Conservation (phyloP, 306 rosid genomes). For the Ammopiptanthus mongolicus region DNA sequence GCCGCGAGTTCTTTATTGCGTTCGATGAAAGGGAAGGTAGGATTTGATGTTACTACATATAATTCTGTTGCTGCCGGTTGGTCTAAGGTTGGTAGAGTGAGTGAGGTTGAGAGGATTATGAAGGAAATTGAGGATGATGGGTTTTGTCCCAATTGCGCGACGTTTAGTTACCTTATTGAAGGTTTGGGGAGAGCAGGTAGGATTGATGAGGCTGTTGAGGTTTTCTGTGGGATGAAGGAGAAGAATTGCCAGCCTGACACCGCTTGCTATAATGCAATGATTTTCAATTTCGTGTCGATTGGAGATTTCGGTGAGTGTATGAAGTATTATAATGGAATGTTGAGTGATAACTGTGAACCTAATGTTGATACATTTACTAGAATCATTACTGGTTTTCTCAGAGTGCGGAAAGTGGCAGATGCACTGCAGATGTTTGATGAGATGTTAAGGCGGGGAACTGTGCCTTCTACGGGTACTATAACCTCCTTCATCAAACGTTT, state of each 20-base stretch:
- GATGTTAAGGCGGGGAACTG: slow-evolving; percentile 54
- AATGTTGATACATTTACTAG: slow-evolving; percentile 49
- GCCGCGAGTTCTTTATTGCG: slow-evolving; percentile 53
- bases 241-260: slow-evolving; percentile 40
- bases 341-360: slow-evolving; percentile 52
- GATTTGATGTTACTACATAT: slow-evolving; percentile 40
- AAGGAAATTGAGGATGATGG: slow-evolving; percentile 60
- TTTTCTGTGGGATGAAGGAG: slow-evolving; percentile 49
- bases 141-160: slow-evolving; percentile 44
- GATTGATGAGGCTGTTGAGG: slow-evolving; percentile 50
- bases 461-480: slow-evolving; percentile 61
- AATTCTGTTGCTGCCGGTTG: slow-evolving; percentile 62
- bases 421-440: slow-evolving; percentile 82
- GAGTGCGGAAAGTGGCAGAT: slow-evolving; percentile 64
- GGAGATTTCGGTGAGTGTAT: slow-evolving; percentile 50
- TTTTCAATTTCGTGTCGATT: slow-evolving; percentile 51
- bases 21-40: slow-evolving; percentile 56
- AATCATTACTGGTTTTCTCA: slow-evolving; percentile 55
- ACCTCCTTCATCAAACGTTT: slow-evolving; percentile 54
- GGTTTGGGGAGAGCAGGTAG: slow-evolving; percentile 74
- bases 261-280: slow-evolving; percentile 59
- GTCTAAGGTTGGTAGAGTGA: slow-evolving; percentile 58
- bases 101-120: slow-evolving; percentile 55
- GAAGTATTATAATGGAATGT: slow-evolving; percentile 54
- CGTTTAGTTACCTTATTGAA: slow-evolving; percentile 50